Evolutionary conservation across 768 basidiomycete genomes (phyloP).

Genomic region (Fomitopsis serialis): DNA sequence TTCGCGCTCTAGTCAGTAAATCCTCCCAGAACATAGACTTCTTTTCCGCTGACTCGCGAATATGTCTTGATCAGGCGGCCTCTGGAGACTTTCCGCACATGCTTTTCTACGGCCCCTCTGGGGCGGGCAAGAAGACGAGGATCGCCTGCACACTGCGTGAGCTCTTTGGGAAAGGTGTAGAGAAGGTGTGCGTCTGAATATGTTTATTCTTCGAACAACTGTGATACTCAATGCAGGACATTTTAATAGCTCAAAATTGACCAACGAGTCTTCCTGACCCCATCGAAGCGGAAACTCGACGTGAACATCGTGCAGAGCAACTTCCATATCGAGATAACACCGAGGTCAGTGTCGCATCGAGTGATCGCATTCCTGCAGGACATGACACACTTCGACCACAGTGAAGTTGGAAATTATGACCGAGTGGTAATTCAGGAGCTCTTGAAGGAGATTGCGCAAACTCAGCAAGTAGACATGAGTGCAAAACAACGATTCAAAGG

Average conservation of each 20-base stretch:
- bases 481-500: slow-evolving; percentile 98
- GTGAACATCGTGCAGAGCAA: slow-evolving; percentile 97
- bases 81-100: slow-evolving; percentile 97
- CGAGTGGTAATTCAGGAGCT: slow-evolving; percentile 94
- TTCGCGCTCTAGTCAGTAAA: slow-evolving; percentile 67
- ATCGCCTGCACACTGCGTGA: slow-evolving; percentile 86
- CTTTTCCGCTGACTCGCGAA: no score
- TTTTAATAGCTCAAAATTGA: slow-evolving; percentile 87
- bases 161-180: slow-evolving; percentile 86
- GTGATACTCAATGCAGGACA: slow-evolving; percentile 2
- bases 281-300: slow-evolving; percentile 90
- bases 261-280: slow-evolving; percentile 92
- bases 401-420: slow-evolving; percentile 95
- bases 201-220: not conserved
- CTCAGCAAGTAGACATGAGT: slow-evolving; percentile 93
- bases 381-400: slow-evolving; percentile 27
- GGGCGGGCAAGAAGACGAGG: slow-evolving; percentile 97
- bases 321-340: slow-evolving; percentile 96
- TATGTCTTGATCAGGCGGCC: slow-evolving; percentile 47
- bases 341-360: slow-evolving; percentile 53
- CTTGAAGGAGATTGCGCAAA: slow-evolving; percentile 97
- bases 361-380: not conserved
- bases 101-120: slow-evolving; percentile 95
- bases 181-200: slow-evolving; percentile 57
- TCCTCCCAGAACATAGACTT: not conserved